Evolutionary conservation across 352 stramenopile species (phyloP), one percentile per base, ranked within the genome.

Genomic region (Globisporangium parvum): DNA sequence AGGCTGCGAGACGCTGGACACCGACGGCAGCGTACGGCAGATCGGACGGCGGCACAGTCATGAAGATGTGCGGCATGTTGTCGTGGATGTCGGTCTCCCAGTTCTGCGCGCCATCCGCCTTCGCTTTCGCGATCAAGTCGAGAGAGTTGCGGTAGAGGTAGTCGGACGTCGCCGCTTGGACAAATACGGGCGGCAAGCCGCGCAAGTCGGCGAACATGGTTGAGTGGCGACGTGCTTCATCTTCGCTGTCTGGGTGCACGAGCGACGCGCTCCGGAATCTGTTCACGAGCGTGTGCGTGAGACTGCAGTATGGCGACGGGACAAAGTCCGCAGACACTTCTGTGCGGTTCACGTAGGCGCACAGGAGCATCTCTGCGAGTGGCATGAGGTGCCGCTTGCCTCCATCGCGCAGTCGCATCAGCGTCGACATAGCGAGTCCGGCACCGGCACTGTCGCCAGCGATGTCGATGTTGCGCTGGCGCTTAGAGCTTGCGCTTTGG

Each of bases 61-160:
- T 80, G 67, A 89, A 89, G 9, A 83, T 73, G 49, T 89, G 79
- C 3, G 76, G 74, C 65, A 89, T 80, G 59, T 71, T 67, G 2
- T 49, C 26, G 40, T 86, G 76, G 23, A 84, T 52, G 52, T 88
- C 58, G 11, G 67, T n/a, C 33, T 65, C 53, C 64, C 64, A 71
- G 33, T 62, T 53, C 14, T 31, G 40, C n/a, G 57, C 50, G 18
- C 54, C 59, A 31, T 73, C 66, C 1, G 17, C 20, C 12, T 49
- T 12, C 1, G 52, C 68, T 42, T 71, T 80, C 3, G 28, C 47
- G 10, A 67, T 57, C 2, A 85, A 60, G 10, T 55, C 61, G 10
- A 53, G 11, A 0, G 55, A 57, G 28, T 81, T 59, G 11, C 64
- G 50, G 56, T 61, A 64, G 45, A 85, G n/a, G 15, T 55, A 66